Evolutionary conservation across 2,329 filamentous ascomycete genomes (phyloP), one percentile per base, ranked within the genome.

Genomic region (Berkeleyomyces rouxiae): DNA sequence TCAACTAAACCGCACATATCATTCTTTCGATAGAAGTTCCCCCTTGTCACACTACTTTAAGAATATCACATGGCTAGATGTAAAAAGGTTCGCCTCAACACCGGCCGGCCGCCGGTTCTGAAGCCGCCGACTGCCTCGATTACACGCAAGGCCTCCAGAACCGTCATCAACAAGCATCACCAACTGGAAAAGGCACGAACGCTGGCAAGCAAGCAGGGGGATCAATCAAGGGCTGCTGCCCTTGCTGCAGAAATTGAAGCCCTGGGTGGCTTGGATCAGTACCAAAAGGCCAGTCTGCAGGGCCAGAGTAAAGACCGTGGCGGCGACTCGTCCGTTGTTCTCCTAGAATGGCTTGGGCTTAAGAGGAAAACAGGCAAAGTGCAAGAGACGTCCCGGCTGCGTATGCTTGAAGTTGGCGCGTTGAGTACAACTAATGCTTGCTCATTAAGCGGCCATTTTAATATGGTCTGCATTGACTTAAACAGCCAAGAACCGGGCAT

Each of bases 371-470:
- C 66, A 3, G n/a, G 16, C 23, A 58, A 55, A 33, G 13, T 65
- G 16, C 46, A 65, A 36, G 33, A 62, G 10, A 64, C 64, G 6
- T 69, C 69, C 4, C 61, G 40, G 3, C 72, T 89, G 46, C 81
- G 78, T 23, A 83, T 97, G 75, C 82, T 99, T 5, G 93, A 99
- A 73, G 84, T 99, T 59, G 93, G 93, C 6, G 87, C 91, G 0
- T 76, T 99, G 61, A 95, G 89, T 67, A 87, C 84, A 2, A 80
- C 81, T 46, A 99, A 99, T 71, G 87, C 86, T 11, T 95, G 90
- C 72, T 92, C 90, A 0, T 82, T 77, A 65, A 87, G 86, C 65
- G 78, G 78, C 5, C 71, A 81, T 51, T 87, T 97, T 68, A 77
- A 87, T 43, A 83, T 95, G 68, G 81, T 85, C 65, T 82, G 90